Base-by-base conservation (phyloP, 495 filamentous ascomycete species). In the Penicillium steckii region DNA sequence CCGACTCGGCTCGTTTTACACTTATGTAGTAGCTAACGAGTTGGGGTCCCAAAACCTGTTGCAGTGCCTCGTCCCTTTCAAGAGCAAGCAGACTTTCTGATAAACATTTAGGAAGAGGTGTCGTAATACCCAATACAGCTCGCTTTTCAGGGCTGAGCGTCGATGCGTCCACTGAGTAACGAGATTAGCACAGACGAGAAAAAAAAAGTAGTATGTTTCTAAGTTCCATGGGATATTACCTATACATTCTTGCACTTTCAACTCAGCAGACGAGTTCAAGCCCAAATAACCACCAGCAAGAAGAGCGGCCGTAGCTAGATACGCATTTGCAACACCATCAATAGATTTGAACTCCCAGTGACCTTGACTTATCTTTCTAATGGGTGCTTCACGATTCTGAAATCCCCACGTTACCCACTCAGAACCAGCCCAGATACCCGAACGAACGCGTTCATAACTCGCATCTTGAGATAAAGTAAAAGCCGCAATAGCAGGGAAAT, bases 271-370 rank as follows among this genome's bases (percentile, higher is more conserved):
- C 7, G 67, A 68, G 3, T 65, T 59, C 4, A 90, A 48, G 0
- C 89, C 91, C n/a, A 80, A 45, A 8, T 80, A 70, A 0, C 91
- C 91, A 0, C 81, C 83, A 0, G 77, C 77, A 2, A 95, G 59
- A 7, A 95, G 64, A 0, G 86, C 86, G 10, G 84, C 81, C 50
- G 76, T 53, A 7, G 72, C 73, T 3, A 76, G 41, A 46, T 78
- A 78, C 50, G 69, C 67, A 52, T 78, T 78, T 9, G 71, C 70
- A 12, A 72, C 32, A 2, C 72, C 74, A 33, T 76, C 73, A 1
- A 74, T 44, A 0, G 62, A 60, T 46, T 73, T 75, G 50, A 78
- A 52, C 40, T 78, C 74, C 65, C 67, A 78, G 15, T 71, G 70
- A 2, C 63, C 70, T 0, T 57, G 17, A 0, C 44, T 55, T 45